phyloP scores from a whole-genome alignment of 2,329 filamentous ascomycete genomes.

The Shiraia sp. region DNA sequence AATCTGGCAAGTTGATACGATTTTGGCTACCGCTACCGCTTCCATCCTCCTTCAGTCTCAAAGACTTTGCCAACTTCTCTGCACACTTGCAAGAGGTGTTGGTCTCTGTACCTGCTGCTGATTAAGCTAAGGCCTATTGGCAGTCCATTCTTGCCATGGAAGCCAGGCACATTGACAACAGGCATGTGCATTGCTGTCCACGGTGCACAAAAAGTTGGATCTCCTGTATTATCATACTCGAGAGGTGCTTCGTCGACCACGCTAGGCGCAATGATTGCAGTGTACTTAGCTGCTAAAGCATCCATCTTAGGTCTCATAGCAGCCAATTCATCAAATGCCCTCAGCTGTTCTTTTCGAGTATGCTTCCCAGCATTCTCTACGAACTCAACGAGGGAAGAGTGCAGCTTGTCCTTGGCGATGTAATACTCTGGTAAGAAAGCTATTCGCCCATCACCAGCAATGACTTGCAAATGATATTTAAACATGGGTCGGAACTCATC shows the following conservation, averaged over 20 bases:
- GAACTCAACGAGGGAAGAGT: slow-evolving; percentile 51
- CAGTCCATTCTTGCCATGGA: slow-evolving; percentile 59
- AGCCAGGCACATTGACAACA: slow-evolving; percentile 67
- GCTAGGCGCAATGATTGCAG: slow-evolving; percentile 62
- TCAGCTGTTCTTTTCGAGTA: slow-evolving; percentile 54
- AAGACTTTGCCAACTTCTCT: slow-evolving; percentile 35
- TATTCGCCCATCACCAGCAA: slow-evolving; percentile 57
- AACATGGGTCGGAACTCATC: slow-evolving; percentile 54
- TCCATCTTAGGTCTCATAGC: slow-evolving; percentile 60
- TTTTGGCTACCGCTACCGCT: slow-evolving; percentile 2
- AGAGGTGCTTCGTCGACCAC: slow-evolving; percentile 63
- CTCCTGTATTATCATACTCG: slow-evolving; percentile 59
- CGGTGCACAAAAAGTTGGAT: slow-evolving; percentile 54
- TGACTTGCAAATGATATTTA: slow-evolving; percentile 57
- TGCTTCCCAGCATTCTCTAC: slow-evolving; percentile 55
- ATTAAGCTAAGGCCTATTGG: slow-evolving; percentile 64
- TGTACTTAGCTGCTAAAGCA: slow-evolving; percentile 55
- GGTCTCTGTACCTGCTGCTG: slow-evolving; percentile 41
- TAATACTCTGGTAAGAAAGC: slow-evolving; percentile 61
- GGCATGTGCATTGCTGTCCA: slow-evolving; percentile 66
- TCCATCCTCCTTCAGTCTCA: slow-evolving; percentile 37
- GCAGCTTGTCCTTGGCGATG: slow-evolving; percentile 53
- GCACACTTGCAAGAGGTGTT: slow-evolving; percentile 31
- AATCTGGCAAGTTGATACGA: too few species aligned
- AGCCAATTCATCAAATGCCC: slow-evolving; percentile 61